Evolutionary conservation across 306 rosid genomes (phyloP), one percentile per base, ranked within the genome.

Genomic region (Quercus variabilis): DNA sequence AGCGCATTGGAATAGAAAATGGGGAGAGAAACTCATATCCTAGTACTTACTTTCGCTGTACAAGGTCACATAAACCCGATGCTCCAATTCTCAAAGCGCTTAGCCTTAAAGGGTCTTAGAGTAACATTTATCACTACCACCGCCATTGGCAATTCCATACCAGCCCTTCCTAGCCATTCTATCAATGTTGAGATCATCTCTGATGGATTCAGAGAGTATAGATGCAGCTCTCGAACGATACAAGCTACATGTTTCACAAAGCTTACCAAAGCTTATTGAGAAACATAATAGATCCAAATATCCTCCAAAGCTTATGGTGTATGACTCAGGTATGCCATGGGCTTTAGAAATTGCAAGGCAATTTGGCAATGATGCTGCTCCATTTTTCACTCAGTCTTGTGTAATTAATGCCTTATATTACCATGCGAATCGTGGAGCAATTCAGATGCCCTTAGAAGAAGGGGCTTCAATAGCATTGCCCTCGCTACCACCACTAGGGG

Each of bases 61-160:
- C 86, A 79, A 57, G 80, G 83, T 35, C 86, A 83, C 71, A 79
- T 83, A 51, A 83, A 74, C 58, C 86, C 86, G 52, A 64, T 74
- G 49, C 74, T 83, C 25, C 76, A 83, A 41, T 70, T 83, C 74
- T 51, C 86, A 55, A 78, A 83, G 35, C 79, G 80, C 74, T 54
- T 83, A 2, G 79, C 73, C 68, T 41, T 81, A 11, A 62, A 75
- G 19, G 78, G 83, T 20, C 69, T 64, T 25, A 62, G 72, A 35
- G 80, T 83, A 43, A 83, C 86, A 0, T 25, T 79, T 7, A 55
- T 79, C 56, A 78, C 83, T 4, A 63, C 60, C 74, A 26, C 14
- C 19, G 1, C 58, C 13, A 76, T 78, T 2, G 41, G 69, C 20
- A 68, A 73, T 3, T 20, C 52, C 55, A 21, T 77, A 30, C 52